Evolutionary conservation across 139 green algal genomes (phyloP), one percentile per base, ranked within the genome.

Genomic region (Chloropicon primus): DNA sequence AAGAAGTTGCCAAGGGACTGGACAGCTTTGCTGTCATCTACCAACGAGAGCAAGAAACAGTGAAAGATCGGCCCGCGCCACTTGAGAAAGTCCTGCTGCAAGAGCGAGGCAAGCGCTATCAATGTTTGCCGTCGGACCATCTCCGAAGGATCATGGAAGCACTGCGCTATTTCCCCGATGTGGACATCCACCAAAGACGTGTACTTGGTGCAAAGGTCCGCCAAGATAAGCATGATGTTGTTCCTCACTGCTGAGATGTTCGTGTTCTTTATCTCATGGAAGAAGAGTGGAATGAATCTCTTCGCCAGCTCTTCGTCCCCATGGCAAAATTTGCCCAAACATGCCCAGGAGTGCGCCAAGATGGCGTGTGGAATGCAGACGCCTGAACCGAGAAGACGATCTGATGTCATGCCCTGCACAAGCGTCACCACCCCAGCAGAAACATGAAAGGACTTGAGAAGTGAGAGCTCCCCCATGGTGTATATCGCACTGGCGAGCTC

Each of bases 41-140:
- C 92, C 2, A 97, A 83, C 0, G 91, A 86, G 28, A 93, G 84
- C 54, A 93, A 54, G 78, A 95, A 93, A 76, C 87, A 85, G 75
- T 92, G 88, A 79, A 97, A 93, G 25, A 97, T 85, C 21, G 83
- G 77, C 1, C 92, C 92, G 0, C 91, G 79, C 92, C 92, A 96
- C 85, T 96, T 96, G 62, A 97, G 87, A 71, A 90, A 97, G 78
- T 97, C 92, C 0, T 90, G 88, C 81, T 91, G 86, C 53, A 96
- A 89, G 72, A 96, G 90, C 72, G 88, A 83, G 3, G 87, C 85
- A 28, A 96, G 86, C 76, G 96, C 84, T 0, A 89, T 85, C 25
- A 96, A 17, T 2, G 91, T 83, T 87, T 96, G 91, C 24, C 84
- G 77, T 41, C 91, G 78, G 27, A 96, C 88, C 1, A 97, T 84